Percentiles rank a stretch among this genome's conserved stretches.
These are phyloP conservation scores for Nigrospora oryzae DNA, from an alignment of 2,329 filamentous ascomycete species.

Conservation along the genomic window DNA sequence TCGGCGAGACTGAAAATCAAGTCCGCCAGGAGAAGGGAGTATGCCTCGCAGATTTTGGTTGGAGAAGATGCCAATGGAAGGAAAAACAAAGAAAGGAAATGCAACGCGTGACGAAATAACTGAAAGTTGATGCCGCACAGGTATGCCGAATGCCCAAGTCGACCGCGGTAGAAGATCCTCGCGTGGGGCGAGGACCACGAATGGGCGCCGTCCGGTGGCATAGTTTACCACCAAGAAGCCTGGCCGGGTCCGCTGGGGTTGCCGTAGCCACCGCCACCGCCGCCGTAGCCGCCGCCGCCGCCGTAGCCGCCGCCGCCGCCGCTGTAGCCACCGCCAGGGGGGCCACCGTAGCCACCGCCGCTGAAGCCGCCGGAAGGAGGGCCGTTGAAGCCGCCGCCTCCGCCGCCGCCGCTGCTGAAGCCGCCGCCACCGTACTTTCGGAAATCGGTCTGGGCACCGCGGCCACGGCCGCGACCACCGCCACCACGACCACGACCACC, in stretches of 20 bases:
- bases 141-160: conserved; percentile 5
- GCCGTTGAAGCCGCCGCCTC: conserved; percentile 36
- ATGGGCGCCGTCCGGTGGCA: conserved; percentile 9
- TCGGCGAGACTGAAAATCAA: conserved; percentile 18
- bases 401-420: conserved; percentile 32
- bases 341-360: conserved; percentile 31
- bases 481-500: conserved; percentile 50
- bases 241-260: conserved; percentile 58
- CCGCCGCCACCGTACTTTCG: conserved; percentile 65
- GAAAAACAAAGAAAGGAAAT: conserved; percentile 14
- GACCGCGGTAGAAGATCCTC: conserved; percentile 5
- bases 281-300: conserved; percentile 31
- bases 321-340: conserved; percentile 30
- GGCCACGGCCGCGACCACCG: conserved; percentile 63
- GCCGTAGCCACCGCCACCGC: conserved; percentile 53
- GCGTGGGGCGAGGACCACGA: conserved; percentile 7
- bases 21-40: conserved; percentile 22
- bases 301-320: conserved; percentile 32
- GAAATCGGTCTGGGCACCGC: conserved; percentile 76
- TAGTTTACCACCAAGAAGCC: conserved; percentile 59
- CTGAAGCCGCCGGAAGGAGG: conserved; percentile 28
- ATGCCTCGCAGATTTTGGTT: conserved; percentile 11
- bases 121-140: neutral
- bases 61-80: conserved; percentile 14
- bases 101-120: conserved; percentile 14